phyloP scores from a whole-genome alignment of 1,284 basidiomycete genomes.

The Puccinia coronata region DNA sequence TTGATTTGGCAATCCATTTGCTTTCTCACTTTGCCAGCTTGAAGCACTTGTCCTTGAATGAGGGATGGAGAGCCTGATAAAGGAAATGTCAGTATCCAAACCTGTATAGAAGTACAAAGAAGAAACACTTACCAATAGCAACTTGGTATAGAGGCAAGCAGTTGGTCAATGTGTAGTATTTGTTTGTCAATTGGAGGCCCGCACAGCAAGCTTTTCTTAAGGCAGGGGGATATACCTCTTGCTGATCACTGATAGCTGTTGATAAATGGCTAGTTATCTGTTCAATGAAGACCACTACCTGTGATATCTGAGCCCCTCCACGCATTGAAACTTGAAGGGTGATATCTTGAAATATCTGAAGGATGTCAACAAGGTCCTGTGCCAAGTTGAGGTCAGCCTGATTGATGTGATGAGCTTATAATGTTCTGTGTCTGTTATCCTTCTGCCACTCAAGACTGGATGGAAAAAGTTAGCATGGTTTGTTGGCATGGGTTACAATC shows the following conservation, averaged over 20 bases:
- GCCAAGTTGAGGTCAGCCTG: neutral
- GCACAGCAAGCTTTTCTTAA: neutral
- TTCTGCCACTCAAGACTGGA: constrained; percentile 11
- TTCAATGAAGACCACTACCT: too few relatives aligned
- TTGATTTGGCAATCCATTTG: neutral
- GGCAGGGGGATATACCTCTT: too few relatives aligned
- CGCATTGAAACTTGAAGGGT: constrained; percentile 7
- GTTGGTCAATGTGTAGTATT: neutral
- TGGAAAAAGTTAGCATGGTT: neutral
- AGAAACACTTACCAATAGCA: neutral
- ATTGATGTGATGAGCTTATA: neutral
- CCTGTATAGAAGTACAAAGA: neutral
- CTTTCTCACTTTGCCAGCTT: neutral
- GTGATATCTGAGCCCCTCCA: neutral
- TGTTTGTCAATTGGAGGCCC: neutral
- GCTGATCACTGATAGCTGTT: too few relatives aligned
- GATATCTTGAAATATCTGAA: too few relatives aligned
- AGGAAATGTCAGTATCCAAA: too few relatives aligned
- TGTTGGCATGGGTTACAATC: neutral
- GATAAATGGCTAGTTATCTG: too few relatives aligned
- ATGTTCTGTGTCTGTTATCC: neutral
- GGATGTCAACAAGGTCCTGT: neutral
- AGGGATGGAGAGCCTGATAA: too few relatives aligned
- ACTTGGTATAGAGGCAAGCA: constrained; percentile 1
- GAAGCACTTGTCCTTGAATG: too few relatives aligned